These are phyloP conservation scores for Celoporthe dispersa DNA, from an alignment of 2,329 filamentous ascomycete genomes.

Conservation along the genomic window DNA sequence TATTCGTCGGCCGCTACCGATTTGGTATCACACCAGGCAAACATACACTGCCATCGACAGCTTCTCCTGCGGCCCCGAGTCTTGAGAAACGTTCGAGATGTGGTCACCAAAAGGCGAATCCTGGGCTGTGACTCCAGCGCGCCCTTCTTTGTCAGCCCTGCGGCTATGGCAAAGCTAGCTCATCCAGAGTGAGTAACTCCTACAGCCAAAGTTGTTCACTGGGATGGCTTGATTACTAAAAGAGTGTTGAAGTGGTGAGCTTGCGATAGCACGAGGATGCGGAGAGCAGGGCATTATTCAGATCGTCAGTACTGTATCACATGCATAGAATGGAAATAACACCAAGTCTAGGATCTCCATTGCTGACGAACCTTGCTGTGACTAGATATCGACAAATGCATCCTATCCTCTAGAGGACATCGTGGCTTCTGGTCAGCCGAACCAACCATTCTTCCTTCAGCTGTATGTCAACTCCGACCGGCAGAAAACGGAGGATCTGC, in stretches of 20 bases:
- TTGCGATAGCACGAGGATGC: slow-evolving; percentile 54
- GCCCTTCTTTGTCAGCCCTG: slow-evolving; percentile 55
- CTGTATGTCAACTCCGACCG: slow-evolving; percentile 59
- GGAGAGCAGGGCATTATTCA: slow-evolving; percentile 53
- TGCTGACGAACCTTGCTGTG: neutral
- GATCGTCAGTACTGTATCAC: slow-evolving; percentile 40
- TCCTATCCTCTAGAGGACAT: slow-evolving; percentile 53
- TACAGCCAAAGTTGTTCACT: neutral
- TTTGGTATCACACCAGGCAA: slow-evolving; percentile 53
- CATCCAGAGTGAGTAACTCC: slow-evolving; percentile 44
- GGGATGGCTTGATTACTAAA: neutral
- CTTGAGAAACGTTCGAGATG: slow-evolving; percentile 50
- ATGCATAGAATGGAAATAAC: too few species aligned
- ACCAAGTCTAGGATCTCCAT: too few species aligned
- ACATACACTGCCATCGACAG: slow-evolving; percentile 51
- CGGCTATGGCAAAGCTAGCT: slow-evolving; percentile 54
- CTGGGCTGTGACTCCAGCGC: slow-evolving; percentile 47
- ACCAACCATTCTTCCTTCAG: slow-evolving; percentile 55
- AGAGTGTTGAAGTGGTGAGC: slow-evolving; percentile 46
- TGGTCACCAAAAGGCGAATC: slow-evolving; percentile 46
- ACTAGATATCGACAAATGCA: slow-evolving; percentile 54
- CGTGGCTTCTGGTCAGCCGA: slow-evolving; percentile 39
- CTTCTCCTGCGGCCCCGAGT: slow-evolving; percentile 59
- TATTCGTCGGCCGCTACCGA: slow-evolving; percentile 59
- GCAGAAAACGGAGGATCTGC: slow-evolving; percentile 50